Percentiles rank a stretch among this genome's conserved stretches.
These are phyloP conservation scores for Nicotiana benthamiana DNA, from an alignment of 257 asterid species.

Conservation along the genomic window DNA sequence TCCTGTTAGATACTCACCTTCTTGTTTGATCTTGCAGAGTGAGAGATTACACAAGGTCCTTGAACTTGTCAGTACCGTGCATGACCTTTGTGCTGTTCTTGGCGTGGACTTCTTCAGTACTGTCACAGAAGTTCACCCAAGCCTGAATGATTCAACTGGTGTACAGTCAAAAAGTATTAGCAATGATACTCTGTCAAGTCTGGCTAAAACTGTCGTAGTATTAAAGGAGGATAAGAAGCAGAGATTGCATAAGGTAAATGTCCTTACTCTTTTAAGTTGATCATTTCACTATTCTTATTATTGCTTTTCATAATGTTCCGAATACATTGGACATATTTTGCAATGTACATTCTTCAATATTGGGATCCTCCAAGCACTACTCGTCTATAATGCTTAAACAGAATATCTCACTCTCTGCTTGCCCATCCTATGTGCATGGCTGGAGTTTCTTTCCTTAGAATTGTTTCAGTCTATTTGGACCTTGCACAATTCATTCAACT, in stretches of 20 bases:
- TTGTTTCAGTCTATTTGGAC: no score
- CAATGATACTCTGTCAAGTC: conserved; percentile 65
- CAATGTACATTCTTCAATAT: neutral
- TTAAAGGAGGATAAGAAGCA: conserved; percentile 72
- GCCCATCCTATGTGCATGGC: neutral
- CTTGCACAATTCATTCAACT: no score
- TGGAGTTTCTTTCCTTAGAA: neutral
- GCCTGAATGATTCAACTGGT: conserved; percentile 68
- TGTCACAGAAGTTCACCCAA: conserved; percentile 86
- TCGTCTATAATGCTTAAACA: neutral
- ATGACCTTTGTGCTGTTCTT: conserved; percentile 93
- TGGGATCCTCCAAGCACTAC: neutral
- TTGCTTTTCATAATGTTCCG: neutral
- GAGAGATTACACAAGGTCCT: conserved; percentile 90
- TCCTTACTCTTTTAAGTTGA: neutral
- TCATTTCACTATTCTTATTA: neutral
- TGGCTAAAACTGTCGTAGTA: conserved; percentile 68
- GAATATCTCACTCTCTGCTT: neutral
- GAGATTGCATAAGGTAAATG: conserved; percentile 74
- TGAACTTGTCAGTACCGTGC: conserved; percentile 81
- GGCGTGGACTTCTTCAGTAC: conserved; percentile 72
- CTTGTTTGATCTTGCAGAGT: conserved; percentile 46
- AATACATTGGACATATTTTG: neutral
- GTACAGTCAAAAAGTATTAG: conserved; percentile 88
- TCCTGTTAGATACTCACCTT: no score